These are phyloP conservation scores for Cochlearia excelsa DNA, from an alignment of 345 rosid genomes.

Conservation along the genomic window DNA sequence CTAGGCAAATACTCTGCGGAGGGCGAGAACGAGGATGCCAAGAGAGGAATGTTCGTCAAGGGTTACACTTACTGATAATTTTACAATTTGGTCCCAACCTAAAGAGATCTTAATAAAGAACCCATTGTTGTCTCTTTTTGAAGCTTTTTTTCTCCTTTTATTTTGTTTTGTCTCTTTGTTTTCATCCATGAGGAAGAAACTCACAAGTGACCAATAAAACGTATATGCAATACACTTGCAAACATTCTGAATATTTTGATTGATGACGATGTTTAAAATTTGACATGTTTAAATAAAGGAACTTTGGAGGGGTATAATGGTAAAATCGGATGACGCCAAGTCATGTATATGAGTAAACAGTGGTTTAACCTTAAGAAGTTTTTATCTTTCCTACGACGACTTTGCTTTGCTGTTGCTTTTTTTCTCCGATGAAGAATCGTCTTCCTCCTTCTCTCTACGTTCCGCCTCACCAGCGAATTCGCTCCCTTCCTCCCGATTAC, in stretches of 20 bases:
- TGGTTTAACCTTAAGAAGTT: no score
- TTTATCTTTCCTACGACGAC: not conserved
- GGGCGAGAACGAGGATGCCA: constrained; percentile 87
- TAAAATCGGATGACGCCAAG: no score
- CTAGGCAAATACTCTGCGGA: constrained; percentile 82
- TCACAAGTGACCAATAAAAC: constrained; percentile 1
- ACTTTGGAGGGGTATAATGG: no score
- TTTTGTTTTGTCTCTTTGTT: not conserved
- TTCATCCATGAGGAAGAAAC: not conserved
- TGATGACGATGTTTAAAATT: not conserved
- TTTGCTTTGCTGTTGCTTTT: not conserved
- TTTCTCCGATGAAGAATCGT: constrained; percentile 62
- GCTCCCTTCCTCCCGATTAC: constrained; percentile 32
- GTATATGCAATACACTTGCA: constrained; percentile 10
- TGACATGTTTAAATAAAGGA: no score
- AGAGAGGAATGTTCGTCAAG: constrained; percentile 95
- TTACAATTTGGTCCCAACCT: constrained; percentile 19
- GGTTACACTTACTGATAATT: constrained; percentile 81
- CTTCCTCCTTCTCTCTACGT: constrained; percentile 62
- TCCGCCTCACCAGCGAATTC: constrained; percentile 70
- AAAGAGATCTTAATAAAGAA: constrained; percentile 31
- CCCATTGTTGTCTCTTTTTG: constrained; percentile 12
- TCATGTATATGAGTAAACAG: no score
- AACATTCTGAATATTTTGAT: constrained; percentile 2
- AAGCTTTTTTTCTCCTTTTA: not conserved